These are phyloP conservation scores for Candida glucosophila DNA, from an alignment of 1,139 yeast species.

Conservation along the genomic window DNA sequence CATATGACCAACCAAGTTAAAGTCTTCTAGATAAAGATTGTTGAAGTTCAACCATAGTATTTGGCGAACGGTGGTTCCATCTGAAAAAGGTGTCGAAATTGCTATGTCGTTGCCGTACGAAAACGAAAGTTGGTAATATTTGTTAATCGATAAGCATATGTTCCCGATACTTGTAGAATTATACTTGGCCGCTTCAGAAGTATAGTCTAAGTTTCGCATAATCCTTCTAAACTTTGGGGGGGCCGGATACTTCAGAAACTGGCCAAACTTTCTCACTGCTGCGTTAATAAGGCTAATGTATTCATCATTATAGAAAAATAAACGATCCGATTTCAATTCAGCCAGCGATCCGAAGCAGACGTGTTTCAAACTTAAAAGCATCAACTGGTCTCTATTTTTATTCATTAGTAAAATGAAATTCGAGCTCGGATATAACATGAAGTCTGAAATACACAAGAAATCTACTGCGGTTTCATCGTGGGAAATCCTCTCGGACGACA, in stretches of 20 bases:
- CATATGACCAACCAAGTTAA: constrained; percentile 28
- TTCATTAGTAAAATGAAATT: constrained; percentile 16
- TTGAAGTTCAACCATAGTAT: constrained; percentile 34
- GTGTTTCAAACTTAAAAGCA: constrained; percentile 15
- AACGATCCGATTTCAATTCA: too few species aligned
- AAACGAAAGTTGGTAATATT: constrained; percentile 21
- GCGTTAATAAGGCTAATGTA: constrained; percentile 20
- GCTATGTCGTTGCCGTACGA: constrained; percentile 23
- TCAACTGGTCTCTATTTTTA: constrained; percentile 11
- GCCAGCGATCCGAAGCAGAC: too few species aligned
- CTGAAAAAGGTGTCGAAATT: constrained; percentile 28
- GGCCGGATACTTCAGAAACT: constrained; percentile 21
- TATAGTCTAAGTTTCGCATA: constrained; percentile 13
- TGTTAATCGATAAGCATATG: constrained; percentile 17
- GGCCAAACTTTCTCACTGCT: constrained; percentile 7
- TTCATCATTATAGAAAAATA: constrained; percentile 17
- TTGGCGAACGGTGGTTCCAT: constrained; percentile 21
- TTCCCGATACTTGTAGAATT: constrained; percentile 11
- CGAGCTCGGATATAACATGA: constrained; percentile 21
- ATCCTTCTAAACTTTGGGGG: constrained; percentile 22
- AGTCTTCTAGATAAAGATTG: constrained; percentile 23
- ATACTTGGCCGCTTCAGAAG: constrained; percentile 10
- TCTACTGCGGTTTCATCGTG: constrained; percentile 6
- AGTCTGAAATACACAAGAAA: constrained; percentile 16
- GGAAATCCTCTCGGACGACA: constrained; percentile 6